Evolutionary conservation across 2,329 filamentous ascomycete species (phyloP).

Genomic region (Alternaria gaisen): DNA sequence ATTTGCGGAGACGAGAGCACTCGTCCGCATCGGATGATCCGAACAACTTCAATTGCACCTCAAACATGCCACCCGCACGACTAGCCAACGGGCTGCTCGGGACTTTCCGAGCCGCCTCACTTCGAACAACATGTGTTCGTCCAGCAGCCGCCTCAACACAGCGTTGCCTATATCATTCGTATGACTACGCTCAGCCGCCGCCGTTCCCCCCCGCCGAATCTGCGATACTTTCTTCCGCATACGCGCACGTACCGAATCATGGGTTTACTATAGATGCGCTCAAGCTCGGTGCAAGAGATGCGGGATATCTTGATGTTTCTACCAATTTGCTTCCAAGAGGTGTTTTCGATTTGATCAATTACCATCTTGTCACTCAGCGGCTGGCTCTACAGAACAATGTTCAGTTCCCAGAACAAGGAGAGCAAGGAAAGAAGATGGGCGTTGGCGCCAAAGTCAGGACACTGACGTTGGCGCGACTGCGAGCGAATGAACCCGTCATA

Average conservation of each 20-base stretch:
- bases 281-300: slow-evolving; percentile 79
- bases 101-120: slow-evolving; percentile 34
- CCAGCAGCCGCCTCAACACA: slow-evolving; percentile 26
- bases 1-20: slow-evolving; percentile 22
- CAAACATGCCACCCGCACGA: slow-evolving; percentile 42
- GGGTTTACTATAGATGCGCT: slow-evolving; percentile 83
- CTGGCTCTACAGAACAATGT: slow-evolving; percentile 63
- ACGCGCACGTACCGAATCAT: slow-evolving; percentile 77
- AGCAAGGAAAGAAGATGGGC: slow-evolving; percentile 51
- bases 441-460: slow-evolving; percentile 72
- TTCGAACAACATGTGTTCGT: slow-evolving; percentile 7
- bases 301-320: slow-evolving; percentile 86
- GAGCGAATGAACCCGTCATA: slow-evolving; percentile 76
- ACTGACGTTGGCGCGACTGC: slow-evolving; percentile 78
- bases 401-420: slow-evolving; percentile 53
- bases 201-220: slow-evolving; percentile 75
- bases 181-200: slow-evolving; percentile 55
- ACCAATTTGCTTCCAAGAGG: slow-evolving; percentile 82
- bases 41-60: slow-evolving; percentile 11
- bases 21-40: slow-evolving; percentile 28
- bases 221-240: slow-evolving; percentile 81
- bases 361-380: slow-evolving; percentile 75
- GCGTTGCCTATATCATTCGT: slow-evolving; percentile 46
- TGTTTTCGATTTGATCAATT: slow-evolving; percentile 81
- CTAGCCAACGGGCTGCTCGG: slow-evolving; percentile 35